Evolutionary conservation across 495 filamentous ascomycete genomes (phyloP).

Genomic region (Aspergillus panamensis): DNA sequence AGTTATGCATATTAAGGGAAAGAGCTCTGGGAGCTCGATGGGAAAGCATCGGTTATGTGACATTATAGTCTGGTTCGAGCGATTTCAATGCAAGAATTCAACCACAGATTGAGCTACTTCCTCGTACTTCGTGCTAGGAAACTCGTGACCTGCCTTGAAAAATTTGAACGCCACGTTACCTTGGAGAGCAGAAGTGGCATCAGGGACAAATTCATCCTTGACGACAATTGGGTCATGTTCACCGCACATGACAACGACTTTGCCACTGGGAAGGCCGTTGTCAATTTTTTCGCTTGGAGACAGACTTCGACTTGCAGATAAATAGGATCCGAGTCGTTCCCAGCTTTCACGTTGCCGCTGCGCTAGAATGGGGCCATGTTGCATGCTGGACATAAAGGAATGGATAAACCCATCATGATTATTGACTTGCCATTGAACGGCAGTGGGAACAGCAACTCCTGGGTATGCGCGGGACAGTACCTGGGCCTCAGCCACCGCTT

Average conservation of each 20-base stretch:
- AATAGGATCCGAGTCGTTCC: slow-evolving; percentile 49
- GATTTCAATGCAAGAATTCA: slow-evolving; percentile 34
- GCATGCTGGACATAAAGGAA: slow-evolving; percentile 56
- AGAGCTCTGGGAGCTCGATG: slow-evolving; percentile 4
- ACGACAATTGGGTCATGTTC: slow-evolving; percentile 51
- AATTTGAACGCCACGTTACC: slow-evolving; percentile 47
- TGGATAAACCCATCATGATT: slow-evolving; percentile 54
- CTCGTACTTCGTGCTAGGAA: slow-evolving; percentile 51
- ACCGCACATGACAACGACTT: slow-evolving; percentile 55
- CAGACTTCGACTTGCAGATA: slow-evolving; percentile 42
- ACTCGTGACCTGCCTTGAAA: slow-evolving; percentile 55
- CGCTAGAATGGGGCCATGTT: slow-evolving; percentile 51
- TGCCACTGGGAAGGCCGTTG: slow-evolving; percentile 40
- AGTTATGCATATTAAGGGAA: slow-evolving; percentile 9
- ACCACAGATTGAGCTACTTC: slow-evolving; percentile 48
- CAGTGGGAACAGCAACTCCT: slow-evolving; percentile 39
- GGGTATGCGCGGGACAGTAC: slow-evolving; percentile 45
- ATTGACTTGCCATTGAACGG: slow-evolving; percentile 55
- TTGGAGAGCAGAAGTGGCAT: slow-evolving; percentile 48
- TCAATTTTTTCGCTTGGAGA: slow-evolving; percentile 17
- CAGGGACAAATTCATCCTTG: slow-evolving; percentile 53
- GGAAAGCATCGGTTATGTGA: slow-evolving; percentile 2
- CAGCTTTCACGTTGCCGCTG: slow-evolving; percentile 52
- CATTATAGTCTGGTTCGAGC: slow-evolving; percentile 7
- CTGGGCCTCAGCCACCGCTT: slow-evolving; percentile 36